Evolutionary conservation across 2,329 filamentous ascomycete species (phyloP).

Genomic region (Aotearoamyces nothofagi): DNA sequence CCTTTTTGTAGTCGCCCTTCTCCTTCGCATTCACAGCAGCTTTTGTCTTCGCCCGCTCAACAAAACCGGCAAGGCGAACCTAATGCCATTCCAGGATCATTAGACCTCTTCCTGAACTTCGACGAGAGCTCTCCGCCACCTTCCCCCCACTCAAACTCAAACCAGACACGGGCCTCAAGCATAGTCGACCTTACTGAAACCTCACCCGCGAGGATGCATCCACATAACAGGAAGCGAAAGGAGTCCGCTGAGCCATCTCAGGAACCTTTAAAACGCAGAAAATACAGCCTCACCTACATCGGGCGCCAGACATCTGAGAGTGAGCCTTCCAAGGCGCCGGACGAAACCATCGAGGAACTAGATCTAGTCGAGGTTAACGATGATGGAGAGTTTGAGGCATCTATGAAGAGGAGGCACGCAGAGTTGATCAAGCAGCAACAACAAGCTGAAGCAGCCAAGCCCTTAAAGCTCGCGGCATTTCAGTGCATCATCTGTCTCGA

Average conservation of each 20-base stretch:
- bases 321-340: too few species aligned
- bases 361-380: constrained; percentile 16
- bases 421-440: constrained; percentile 21
- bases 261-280: background rate
- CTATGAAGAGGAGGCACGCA: constrained; percentile 12
- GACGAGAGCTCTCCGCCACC: background rate
- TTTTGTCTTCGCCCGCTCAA: background rate
- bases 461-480: constrained; percentile 35
- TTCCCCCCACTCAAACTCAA: background rate
- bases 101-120: background rate
- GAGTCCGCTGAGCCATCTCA: background rate
- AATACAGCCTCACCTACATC: too few species aligned
- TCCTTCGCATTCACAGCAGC: too few species aligned
- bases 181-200: constrained; percentile 5
- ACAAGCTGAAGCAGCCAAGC: constrained; percentile 30
- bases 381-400: constrained; percentile 12
- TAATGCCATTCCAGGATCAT: background rate
- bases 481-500: constrained; percentile 59
- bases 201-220: constrained; percentile 9
- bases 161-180: constrained; percentile 2
- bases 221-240: constrained; percentile 12
- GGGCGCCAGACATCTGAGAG: background rate
- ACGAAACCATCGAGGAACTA: constrained; percentile 10
- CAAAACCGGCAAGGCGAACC: too few species aligned
- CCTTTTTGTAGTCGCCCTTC: background rate